Base-by-base conservation (phyloP, 2,329 filamentous ascomycete species). In the Colletotrichum theobromicola region DNA sequence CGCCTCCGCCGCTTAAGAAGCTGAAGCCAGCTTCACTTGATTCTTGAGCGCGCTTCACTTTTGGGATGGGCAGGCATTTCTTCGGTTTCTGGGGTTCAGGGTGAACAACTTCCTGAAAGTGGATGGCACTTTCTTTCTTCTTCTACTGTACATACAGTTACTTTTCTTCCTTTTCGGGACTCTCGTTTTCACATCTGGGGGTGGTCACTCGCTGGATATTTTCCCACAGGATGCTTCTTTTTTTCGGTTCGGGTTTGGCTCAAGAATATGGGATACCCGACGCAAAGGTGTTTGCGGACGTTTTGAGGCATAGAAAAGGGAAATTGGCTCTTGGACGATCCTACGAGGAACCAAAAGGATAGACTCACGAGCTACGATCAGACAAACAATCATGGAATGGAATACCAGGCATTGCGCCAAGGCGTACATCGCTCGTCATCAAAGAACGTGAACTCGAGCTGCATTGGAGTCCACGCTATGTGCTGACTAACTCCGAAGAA, bases 141-240 rank as follows among this genome's bases (percentile, higher is more conserved):
- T 79, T 75, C 84, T 85, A 80, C 81, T 83, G 81, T 83, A 84
- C 81, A 85, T 79, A 79, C 76, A 76, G 77, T 70, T 57, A 63
- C 34, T 55, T 58, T 76, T 74, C 71, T 77, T 78, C 70, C 34
- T 55, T 24, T 72, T 72, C 62, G 15, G 63, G 62, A 75, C 68
- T 63, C 50, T 72, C 68, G 62, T 62, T 72, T 72, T 75, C 74
- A 72, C 70, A 21, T 75, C 73, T 71, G 74, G 75, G 76, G 77
- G 72, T 70, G 46, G 70, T 70, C 72, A 71, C 70, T 76, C 75
- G 70, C 67, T 75, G 75, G 67, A 72, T 71, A 55, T 64, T 71
- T 75, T 61, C 60, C 74, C 67, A 68, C 67, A 73, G 68, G 75
- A 73, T 75, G 71, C 28, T 61, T 70, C n/a, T 46, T 55, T 58